Evolutionary conservation across 352 stramenopile genomes (phyloP).

Genomic region (Globisporangium irregulare): DNA sequence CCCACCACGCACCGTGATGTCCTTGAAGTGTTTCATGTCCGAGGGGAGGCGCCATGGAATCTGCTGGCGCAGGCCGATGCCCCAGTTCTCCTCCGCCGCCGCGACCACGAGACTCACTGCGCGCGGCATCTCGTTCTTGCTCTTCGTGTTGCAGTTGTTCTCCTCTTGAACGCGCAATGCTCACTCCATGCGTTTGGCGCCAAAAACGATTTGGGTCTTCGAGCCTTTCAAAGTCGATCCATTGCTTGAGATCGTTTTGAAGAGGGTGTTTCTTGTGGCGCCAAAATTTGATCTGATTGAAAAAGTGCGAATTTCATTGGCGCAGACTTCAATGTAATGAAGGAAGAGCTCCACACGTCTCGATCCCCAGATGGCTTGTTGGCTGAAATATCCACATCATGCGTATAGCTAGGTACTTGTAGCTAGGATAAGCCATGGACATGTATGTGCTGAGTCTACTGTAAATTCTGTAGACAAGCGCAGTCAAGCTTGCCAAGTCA

Average conservation of each 20-base stretch:
- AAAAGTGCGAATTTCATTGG: neutral
- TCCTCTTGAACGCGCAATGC: no score
- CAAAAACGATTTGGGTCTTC: neutral
- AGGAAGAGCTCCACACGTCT: neutral
- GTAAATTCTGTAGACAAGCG: no score
- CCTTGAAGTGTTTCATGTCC: conserved; percentile 97
- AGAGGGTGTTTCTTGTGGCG: neutral
- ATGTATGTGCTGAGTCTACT: neutral
- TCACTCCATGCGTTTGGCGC: conserved; percentile 4
- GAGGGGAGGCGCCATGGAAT: conserved; percentile 94
- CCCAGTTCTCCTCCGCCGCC: conserved; percentile 74
- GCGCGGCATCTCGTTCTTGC: conserved; percentile 19
- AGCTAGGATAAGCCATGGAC: no score
- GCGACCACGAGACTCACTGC: conserved; percentile 86
- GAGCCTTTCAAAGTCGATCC: neutral
- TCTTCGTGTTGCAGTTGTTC: neutral
- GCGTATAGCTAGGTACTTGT: no score
- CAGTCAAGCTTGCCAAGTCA: no score
- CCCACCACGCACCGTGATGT: conserved; percentile 76
- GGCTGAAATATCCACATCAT: no score
- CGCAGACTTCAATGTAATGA: neutral
- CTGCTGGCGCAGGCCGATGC: conserved; percentile 82
- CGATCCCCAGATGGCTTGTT: no score
- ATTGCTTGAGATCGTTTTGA: neutral
- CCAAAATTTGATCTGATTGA: neutral